Evolutionary conservation across 1,139 yeast species (phyloP).

Genomic region (Hanseniaspora uvarum): DNA sequence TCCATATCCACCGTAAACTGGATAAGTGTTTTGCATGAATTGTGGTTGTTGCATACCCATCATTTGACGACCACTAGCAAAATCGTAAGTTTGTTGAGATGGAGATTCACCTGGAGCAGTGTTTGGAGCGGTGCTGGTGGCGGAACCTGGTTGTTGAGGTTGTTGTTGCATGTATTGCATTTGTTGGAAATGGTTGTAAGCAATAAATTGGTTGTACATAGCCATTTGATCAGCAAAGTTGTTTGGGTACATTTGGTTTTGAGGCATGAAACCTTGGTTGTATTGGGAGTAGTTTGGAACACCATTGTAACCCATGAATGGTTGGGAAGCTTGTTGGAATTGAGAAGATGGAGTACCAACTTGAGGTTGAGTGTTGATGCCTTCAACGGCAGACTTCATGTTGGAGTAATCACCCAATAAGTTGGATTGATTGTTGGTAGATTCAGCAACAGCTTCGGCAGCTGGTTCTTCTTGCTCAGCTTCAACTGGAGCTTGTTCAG

Average conservation of each 20-base stretch:
- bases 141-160: constrained; percentile 14
- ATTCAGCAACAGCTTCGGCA: not conserved
- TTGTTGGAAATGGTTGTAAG: constrained; percentile 20
- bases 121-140: constrained; percentile 1
- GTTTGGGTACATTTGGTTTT: constrained; percentile 22
- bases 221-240: constrained; percentile 15
- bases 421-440: not conserved
- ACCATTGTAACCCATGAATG: constrained; percentile 31
- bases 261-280: constrained; percentile 28
- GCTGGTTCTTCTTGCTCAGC: not conserved
- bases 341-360: constrained; percentile 20
- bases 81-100: constrained; percentile 16
- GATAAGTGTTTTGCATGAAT: constrained; percentile 18
- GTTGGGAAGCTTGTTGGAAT: constrained; percentile 25
- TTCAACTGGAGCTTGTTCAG: not conserved
- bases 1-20: constrained; percentile 12
- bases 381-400: constrained; percentile 16
- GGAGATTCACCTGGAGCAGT: constrained; percentile 16
- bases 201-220: constrained; percentile 14
- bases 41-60: constrained; percentile 16
- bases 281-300: constrained; percentile 32
- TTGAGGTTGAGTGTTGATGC: constrained; percentile 21
- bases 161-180: constrained; percentile 21
- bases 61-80: constrained; percentile 16
- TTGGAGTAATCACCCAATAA: constrained; percentile 6